These are phyloP conservation scores for Afroboletus lepidellus DNA, from an alignment of 1,284 basidiomycete species.

Conservation along the genomic window DNA sequence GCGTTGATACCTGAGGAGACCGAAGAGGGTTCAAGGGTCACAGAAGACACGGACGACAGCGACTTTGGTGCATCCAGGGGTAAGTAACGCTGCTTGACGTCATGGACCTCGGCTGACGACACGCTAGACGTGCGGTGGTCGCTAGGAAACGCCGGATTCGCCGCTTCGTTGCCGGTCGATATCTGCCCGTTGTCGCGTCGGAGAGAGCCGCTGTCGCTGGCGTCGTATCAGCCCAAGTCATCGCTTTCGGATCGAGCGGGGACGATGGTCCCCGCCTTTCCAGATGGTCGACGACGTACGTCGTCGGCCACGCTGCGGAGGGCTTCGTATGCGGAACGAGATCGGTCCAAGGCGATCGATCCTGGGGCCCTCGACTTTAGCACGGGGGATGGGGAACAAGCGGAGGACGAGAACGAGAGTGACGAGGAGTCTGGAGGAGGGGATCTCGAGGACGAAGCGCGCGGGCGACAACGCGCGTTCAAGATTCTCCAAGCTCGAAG, in stretches of 20 bases:
- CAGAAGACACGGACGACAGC: constrained; percentile 18
- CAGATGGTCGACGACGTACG: constrained; percentile 20
- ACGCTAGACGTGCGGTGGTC: constrained; percentile 25
- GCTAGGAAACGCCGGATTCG: constrained; percentile 31
- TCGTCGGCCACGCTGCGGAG: constrained; percentile 54
- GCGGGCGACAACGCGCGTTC: constrained; percentile 57
- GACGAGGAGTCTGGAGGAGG: constrained; percentile 29
- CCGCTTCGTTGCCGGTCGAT: constrained; percentile 60
- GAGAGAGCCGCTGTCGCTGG: constrained; percentile 41
- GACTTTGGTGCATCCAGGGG: constrained; percentile 26
- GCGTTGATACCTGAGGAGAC: constrained; percentile 49
- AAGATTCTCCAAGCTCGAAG: constrained; percentile 65
- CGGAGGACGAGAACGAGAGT: constrained; percentile 41
- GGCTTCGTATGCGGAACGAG: constrained; percentile 64
- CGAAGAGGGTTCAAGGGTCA: constrained; percentile 32
- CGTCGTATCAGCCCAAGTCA: constrained; percentile 56
- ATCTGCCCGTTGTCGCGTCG: constrained; percentile 45
- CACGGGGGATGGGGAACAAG: constrained; percentile 43
- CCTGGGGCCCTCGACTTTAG: constrained; percentile 67
- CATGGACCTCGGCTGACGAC: constrained; percentile 3
- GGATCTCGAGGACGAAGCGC: constrained; percentile 34
- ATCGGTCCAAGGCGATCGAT: constrained; percentile 59
- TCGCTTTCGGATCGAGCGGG: constrained; percentile 39
- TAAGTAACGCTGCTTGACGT: constrained; percentile 14
- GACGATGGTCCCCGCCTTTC: constrained; percentile 28